Evolutionary conservation across 345 rosid species (phyloP).

Genomic region (Salix exigua): DNA sequence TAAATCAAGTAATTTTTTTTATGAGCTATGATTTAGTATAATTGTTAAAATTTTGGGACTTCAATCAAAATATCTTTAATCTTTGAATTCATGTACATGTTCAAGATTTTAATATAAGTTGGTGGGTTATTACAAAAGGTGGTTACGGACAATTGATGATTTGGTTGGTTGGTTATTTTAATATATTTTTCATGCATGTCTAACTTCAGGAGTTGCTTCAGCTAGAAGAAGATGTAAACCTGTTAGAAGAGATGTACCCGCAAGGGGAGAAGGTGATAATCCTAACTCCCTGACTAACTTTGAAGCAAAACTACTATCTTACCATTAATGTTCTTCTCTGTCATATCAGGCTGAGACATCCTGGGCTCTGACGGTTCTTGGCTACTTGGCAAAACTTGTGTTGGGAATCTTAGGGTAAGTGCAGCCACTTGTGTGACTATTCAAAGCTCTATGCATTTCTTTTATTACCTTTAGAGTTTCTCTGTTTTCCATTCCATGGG

Average conservation of each 20-base stretch:
- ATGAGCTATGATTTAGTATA: not conserved
- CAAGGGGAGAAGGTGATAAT: constrained; percentile 90
- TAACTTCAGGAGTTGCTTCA: constrained; percentile 76
- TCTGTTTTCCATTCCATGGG: not conserved
- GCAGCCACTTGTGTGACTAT: not conserved
- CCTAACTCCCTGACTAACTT: not conserved
- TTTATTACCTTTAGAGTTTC: not conserved
- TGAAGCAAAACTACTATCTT: not conserved
- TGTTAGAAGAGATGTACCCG: constrained; percentile 94
- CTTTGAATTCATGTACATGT: not conserved
- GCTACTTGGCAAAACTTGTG: constrained; percentile 84
- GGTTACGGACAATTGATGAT: constrained; percentile 4
- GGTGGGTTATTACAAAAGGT: not conserved
- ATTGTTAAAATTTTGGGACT: not conserved
- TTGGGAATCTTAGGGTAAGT: constrained; percentile 85
- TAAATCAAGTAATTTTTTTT: not conserved
- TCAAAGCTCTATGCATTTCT: not conserved
- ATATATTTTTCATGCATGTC: not conserved
- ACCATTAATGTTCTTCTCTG: constrained; percentile 9
- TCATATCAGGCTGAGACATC: constrained; percentile 83
- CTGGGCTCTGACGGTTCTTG: constrained; percentile 96
- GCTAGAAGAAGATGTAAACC: constrained; percentile 94
- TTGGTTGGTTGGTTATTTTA: not conserved
- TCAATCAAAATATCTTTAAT: not conserved
- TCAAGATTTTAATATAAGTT: not conserved